Base-by-base conservation (phyloP, 345 rosid species). In the Populus simonii region DNA sequence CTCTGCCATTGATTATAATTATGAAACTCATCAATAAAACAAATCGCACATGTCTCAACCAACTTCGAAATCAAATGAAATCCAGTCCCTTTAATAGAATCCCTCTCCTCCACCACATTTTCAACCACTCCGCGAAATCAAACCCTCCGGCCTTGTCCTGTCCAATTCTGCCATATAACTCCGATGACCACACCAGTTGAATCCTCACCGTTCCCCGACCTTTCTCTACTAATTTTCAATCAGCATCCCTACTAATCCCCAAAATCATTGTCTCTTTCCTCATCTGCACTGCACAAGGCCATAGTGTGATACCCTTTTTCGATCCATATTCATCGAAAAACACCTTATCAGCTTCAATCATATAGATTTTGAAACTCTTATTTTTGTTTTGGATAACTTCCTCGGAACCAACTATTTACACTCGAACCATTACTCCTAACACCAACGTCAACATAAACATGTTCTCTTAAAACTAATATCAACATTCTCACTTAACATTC, bases 141-240 rank as follows among this genome's bases (percentile, higher is more conserved):
- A 96, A 91, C 76, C 98, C 99, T 71, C 88, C 85, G 71, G 0
- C 35, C 35, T 5, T 33, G 92, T 92, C 83, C 53, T 77, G 31
- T 93, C 89, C 78, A 96, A 94, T 70, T 88, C 93, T 17, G 90
- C 89, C 15, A 85, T 80, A 23, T 68, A 77, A 62, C 80, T 73
- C 31, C 23, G 68, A 39, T 1, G 87, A 83, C 35, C 79, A 74
- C 68, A 79, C 88, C 0, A 97, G 92, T 85, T 87, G 95, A 86
- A 96, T 96, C 79, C 99, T 91, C 51, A 98, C 98, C 98, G 94
- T 92, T 75, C 99, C 98, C 79, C 98, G 86, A 31, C 97, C 97
- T 81, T 84, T 84, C 17, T 83, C 93, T 33, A 74, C 80, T 0
- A 81, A 79, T 72, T 91, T 90, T 78, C 85, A 79, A 35, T 94